Conservation (phyloP, 2,329 filamentous ascomycete genomes). For the Fusarium caatingaense region DNA sequence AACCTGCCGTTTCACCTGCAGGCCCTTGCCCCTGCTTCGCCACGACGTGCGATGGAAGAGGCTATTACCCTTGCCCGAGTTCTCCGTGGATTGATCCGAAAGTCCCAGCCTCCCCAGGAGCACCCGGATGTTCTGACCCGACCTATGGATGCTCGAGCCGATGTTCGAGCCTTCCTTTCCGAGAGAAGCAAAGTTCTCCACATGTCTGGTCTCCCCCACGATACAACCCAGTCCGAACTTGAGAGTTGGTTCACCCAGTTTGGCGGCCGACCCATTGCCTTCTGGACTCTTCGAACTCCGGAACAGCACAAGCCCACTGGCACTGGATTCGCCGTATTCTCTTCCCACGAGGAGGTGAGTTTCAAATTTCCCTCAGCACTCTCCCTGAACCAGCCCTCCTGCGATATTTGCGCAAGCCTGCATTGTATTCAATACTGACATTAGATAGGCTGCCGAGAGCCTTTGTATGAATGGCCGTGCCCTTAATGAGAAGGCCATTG, state of each 20-base stretch:
- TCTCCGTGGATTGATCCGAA: constrained; percentile 90
- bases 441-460: constrained; percentile 86
- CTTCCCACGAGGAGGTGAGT: constrained; percentile 96
- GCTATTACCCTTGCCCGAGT: constrained; percentile 94
- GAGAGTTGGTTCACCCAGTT: constrained; percentile 99
- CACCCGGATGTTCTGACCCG: constrained; percentile 94
- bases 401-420: background rate
- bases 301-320: constrained; percentile 99
- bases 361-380: background rate
- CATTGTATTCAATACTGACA: constrained; percentile 20
- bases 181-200: constrained; percentile 98
- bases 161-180: constrained; percentile 94
- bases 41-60: constrained; percentile 96
- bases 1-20: constrained; percentile 98
- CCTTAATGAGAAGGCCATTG: constrained; percentile 98
- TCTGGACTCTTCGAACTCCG: constrained; percentile 97
- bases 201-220: constrained; percentile 96
- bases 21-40: constrained; percentile 93
- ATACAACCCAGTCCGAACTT: constrained; percentile 97
- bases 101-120: constrained; percentile 93
- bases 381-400: background rate
- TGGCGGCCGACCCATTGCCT: constrained; percentile 95
- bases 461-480: constrained; percentile 99
- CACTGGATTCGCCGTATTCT: constrained; percentile 97
- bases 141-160: constrained; percentile 95